These are phyloP conservation scores for Rhizopus delemar DNA, from an alignment of 371 early-diverging fungal genomes.

Conservation along the genomic window DNA sequence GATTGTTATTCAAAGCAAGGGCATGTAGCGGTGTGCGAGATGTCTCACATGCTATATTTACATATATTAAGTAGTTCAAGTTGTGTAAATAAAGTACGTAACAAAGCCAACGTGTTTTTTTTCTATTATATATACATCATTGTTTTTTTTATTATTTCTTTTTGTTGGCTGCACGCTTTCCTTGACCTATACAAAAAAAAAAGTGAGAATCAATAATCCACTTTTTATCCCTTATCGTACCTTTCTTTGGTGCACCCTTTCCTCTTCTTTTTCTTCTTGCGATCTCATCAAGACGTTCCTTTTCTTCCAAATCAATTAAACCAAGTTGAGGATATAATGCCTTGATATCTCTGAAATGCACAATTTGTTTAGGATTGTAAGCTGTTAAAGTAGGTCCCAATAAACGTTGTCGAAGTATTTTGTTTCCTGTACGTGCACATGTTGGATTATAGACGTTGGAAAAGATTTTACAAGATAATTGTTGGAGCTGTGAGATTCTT, in stretches of 20 bases:
- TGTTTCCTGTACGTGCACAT: conserved; percentile 70
- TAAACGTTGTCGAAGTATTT: conserved; percentile 68
- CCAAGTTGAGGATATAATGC: conserved; percentile 62
- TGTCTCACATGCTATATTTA: too few species aligned
- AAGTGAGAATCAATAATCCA: background rate
- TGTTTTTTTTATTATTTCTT: conserved; percentile 44
- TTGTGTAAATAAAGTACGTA: background rate
- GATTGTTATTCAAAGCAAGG: too few species aligned
- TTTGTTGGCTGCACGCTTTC: conserved; percentile 65
- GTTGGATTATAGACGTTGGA: conserved; percentile 75
- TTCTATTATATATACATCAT: conserved; percentile 7
- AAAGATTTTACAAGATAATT: conserved; percentile 69
- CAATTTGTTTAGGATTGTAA: conserved; percentile 66
- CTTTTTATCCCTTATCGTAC: conserved; percentile 31
- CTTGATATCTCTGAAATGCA: conserved; percentile 62
- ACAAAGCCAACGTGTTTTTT: background rate
- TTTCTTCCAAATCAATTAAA: conserved; percentile 65
- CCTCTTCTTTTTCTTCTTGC: conserved; percentile 73
- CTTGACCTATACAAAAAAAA: conserved; percentile 49
- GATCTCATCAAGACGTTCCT: conserved; percentile 69
- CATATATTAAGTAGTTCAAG: background rate
- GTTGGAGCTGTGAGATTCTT: conserved; percentile 40
- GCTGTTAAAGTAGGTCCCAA: conserved; percentile 65
- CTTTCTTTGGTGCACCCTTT: conserved; percentile 85
- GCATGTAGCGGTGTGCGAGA: too few species aligned